Evolutionary conservation across 164 flowering plant genomes (phyloP).

Genomic region (Magnolia kwangsiensis): DNA sequence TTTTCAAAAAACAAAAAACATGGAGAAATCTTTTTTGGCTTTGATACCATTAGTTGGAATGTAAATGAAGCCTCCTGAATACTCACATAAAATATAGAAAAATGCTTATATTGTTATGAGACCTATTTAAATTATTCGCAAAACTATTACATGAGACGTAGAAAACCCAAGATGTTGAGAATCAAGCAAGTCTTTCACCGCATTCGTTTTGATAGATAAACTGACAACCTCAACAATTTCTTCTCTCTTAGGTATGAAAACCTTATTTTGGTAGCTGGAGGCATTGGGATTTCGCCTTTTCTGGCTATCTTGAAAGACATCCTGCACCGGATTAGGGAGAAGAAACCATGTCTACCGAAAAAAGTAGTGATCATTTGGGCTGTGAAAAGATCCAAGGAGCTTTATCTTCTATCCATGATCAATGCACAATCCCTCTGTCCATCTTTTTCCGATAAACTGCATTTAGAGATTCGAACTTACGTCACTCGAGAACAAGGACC

Average conservation of each 20-base stretch:
- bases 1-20: no score
- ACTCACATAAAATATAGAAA: no score
- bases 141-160: no score
- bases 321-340: slow-evolving; percentile 53
- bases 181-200: no score
- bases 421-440: slow-evolving; percentile 59
- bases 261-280: slow-evolving; percentile 87
- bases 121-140: no score
- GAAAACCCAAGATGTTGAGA: no score
- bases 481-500: slow-evolving; percentile 80
- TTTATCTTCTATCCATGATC: slow-evolving; percentile 58
- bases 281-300: slow-evolving; percentile 95
- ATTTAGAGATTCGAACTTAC: slow-evolving; percentile 56
- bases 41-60: no score
- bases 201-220: no score
- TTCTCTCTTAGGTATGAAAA: slow-evolving; percentile 59
- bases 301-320: slow-evolving; percentile 81
- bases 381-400: slow-evolving; percentile 67
- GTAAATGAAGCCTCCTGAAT: no score
- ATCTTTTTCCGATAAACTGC: slow-evolving; percentile 39
- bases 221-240: not conserved
- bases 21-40: no score
- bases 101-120: no score
- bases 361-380: slow-evolving; percentile 78
- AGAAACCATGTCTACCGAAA: slow-evolving; percentile 62